Evolutionary conservation across 2,329 filamentous ascomycete genomes (phyloP), one percentile per base, ranked within the genome.

Genomic region (Cordyceps javanica): DNA sequence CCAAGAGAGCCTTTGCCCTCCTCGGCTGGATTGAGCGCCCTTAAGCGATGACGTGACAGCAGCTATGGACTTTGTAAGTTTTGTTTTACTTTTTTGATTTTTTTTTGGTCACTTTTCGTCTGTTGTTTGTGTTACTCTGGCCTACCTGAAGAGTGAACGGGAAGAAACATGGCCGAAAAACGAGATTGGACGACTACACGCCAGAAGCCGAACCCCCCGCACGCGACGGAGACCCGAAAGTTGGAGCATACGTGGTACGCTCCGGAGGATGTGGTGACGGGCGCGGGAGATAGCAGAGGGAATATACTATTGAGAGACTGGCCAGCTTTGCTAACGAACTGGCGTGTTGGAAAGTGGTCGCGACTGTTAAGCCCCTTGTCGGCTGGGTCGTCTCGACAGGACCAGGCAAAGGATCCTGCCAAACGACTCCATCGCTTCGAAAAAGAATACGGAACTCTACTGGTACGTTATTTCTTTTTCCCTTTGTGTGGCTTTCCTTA

Each of bases 401-500:
- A 85, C 67, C 78, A 79, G 61, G 80, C 81, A 59, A 83, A 81
- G 66, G 83, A 87, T 69, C 84, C 84, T 46, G 76, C 82, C 59
- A 81, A 82, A 67, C 82, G 84, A 60, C 77, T 86, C 60, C 81
- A 85, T 68, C 82, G 83, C 58, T 87, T 87, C 69, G 84, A 86
- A 69, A 83, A 83, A 70, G 83, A 86, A 70, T 87, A 87, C 66
- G 78, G 76, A 62, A 80, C 82, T 66, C 73, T 87, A 61, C 68
- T 87, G 70, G 83, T 86, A 70, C n/a, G n/a, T n/a, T n/a, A n/a
- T n/a, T n/a, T n/a, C n/a, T n/a, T n/a, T n/a, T n/a, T n/a, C n/a
- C n/a, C n/a, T n/a, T n/a, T n/a, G n/a, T n/a, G n/a, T n/a, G n/a
- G n/a, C n/a, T n/a, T n/a, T n/a, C n/a, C n/a, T n/a, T n/a, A n/a